These are phyloP conservation scores for Serendipita sp. DNA, from an alignment of 1,284 basidiomycete species.

Conservation along the genomic window DNA sequence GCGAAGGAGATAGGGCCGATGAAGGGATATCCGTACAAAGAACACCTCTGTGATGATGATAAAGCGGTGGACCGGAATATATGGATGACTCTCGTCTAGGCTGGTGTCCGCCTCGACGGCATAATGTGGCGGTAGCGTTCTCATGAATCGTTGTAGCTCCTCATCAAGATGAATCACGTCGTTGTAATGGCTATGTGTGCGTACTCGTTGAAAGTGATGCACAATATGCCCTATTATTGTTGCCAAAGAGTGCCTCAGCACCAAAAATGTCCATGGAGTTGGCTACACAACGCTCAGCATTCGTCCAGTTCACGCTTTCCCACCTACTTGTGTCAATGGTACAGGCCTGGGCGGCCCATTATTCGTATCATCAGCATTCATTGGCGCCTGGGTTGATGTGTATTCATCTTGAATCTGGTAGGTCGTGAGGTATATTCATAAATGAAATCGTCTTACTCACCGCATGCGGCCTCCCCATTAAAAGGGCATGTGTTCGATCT, in stretches of 20 bases:
- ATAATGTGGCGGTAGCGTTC: slow-evolving; percentile 63
- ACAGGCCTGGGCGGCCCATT: neutral
- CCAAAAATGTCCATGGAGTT: slow-evolving; percentile 77
- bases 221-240: slow-evolving; percentile 83
- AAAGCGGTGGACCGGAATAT: slow-evolving; percentile 61
- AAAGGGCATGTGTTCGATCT: slow-evolving; percentile 83
- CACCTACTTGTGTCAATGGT: neutral
- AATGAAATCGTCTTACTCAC: neutral
- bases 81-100: slow-evolving; percentile 50
- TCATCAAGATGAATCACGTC: slow-evolving; percentile 78
- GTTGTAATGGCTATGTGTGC: slow-evolving; percentile 66
- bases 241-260: slow-evolving; percentile 72
- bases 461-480: slow-evolving; percentile 77
- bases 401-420: slow-evolving; percentile 63
- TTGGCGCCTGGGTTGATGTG: slow-evolving; percentile 68
- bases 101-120: slow-evolving; percentile 64
- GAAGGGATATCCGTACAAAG: slow-evolving; percentile 64
- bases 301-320: neutral
- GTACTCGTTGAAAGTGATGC: slow-evolving; percentile 88
- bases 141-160: slow-evolving; percentile 68
- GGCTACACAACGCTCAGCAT: slow-evolving; percentile 28
- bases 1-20: slow-evolving; percentile 65
- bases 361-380: slow-evolving; percentile 54
- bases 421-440: neutral
- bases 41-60: slow-evolving; percentile 64